Conservation (phyloP, 148 eudicot species). For the Oxyria digyna region DNA sequence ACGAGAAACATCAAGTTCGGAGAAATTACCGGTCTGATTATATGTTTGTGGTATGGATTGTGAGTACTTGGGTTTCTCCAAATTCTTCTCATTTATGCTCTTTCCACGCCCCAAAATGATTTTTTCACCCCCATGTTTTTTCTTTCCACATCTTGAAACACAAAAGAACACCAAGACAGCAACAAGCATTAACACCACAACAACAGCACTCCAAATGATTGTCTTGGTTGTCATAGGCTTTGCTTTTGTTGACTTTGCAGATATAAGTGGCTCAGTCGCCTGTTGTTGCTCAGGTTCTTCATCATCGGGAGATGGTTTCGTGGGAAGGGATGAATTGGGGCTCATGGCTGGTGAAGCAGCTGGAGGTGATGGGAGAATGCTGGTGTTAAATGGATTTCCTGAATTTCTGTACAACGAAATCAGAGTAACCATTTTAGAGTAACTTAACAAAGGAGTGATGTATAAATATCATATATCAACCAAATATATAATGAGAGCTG, state of each 20-base stretch:
- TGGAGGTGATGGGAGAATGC: slow-evolving; percentile 60
- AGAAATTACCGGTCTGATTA: neutral
- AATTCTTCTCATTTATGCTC: neutral
- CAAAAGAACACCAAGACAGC: neutral
- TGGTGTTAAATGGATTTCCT: slow-evolving; percentile 85
- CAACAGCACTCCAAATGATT: slow-evolving; percentile 6
- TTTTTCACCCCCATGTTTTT: slow-evolving; percentile 2
- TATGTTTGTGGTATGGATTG: neutral
- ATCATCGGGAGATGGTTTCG: neutral
- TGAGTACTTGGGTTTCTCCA: neutral
- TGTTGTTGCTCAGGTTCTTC: slow-evolving; percentile 2
- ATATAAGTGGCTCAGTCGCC: neutral
- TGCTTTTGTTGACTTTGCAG: neutral
- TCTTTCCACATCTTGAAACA: neutral
- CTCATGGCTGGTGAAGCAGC: slow-evolving; percentile 22
- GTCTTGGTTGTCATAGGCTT: neutral
- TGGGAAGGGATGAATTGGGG: slow-evolving; percentile 13
- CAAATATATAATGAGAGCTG: slow-evolving; percentile 12
- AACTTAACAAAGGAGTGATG: neutral
- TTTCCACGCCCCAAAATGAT: neutral
- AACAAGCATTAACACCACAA: neutral
- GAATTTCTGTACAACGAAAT: slow-evolving; percentile 36
- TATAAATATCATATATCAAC: neutral
- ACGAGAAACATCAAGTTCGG: neutral
- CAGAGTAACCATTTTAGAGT: neutral